These are phyloP conservation scores for Xylaria curta DNA, from an alignment of 495 filamentous ascomycete genomes.

Conservation along the genomic window DNA sequence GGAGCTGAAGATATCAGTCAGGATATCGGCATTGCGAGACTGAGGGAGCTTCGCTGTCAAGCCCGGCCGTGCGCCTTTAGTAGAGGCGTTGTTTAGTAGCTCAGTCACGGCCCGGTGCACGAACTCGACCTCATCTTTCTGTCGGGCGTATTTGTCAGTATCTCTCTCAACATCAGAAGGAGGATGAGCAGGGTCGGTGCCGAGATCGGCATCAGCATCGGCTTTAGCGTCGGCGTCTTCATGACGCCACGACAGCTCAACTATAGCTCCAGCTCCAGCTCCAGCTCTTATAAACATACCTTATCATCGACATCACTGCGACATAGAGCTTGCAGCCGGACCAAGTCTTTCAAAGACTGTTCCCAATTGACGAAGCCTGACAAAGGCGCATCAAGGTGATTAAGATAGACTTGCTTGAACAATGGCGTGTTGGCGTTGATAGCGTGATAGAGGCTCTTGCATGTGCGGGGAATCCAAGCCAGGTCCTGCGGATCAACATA, in stretches of 20 bases:
- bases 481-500: slow-evolving; percentile 62
- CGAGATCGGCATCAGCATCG: background rate
- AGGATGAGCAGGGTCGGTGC: background rate
- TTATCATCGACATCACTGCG: slow-evolving; percentile 40
- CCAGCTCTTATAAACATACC: slow-evolving; percentile 22
- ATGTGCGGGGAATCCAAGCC: slow-evolving; percentile 51
- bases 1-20: slow-evolving; percentile 48
- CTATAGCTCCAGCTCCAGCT: background rate
- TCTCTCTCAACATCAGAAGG: slow-evolving; percentile 30
- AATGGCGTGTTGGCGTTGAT: slow-evolving; percentile 58
- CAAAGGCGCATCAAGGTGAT: slow-evolving; percentile 46
- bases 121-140: slow-evolving; percentile 46
- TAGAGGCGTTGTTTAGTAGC: slow-evolving; percentile 44
- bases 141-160: background rate
- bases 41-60: slow-evolving; percentile 37
- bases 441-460: slow-evolving; percentile 53
- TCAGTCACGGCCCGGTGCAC: slow-evolving; percentile 45
- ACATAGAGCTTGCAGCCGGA: slow-evolving; percentile 53
- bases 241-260: background rate
- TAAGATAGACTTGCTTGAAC: slow-evolving; percentile 60
- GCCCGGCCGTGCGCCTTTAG: slow-evolving; percentile 28
- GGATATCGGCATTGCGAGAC: slow-evolving; percentile 56
- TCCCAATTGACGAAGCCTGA: slow-evolving; percentile 55
- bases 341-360: slow-evolving; percentile 52
- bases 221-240: background rate